phyloP scores from a whole-genome alignment of 2,329 filamentous ascomycete species.

The Xylariaceae sp. region DNA sequence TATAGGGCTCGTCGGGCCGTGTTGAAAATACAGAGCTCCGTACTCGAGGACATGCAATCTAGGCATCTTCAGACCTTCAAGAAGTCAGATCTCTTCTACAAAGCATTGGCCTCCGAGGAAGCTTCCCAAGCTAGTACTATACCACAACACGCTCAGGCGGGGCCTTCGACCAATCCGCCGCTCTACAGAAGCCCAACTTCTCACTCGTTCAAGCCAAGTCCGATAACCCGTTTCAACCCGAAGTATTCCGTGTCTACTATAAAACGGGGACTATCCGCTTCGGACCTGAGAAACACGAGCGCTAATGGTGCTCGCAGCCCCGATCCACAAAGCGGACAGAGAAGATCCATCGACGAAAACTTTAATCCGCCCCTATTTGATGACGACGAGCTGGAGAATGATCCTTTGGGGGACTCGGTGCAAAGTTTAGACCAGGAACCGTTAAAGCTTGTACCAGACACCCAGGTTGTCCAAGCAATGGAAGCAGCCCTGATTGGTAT shows the following conservation, averaged over 20 bases:
- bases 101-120: constrained; percentile 88
- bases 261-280: constrained; percentile 43
- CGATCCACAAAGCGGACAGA: constrained; percentile 41
- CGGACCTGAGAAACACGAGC: constrained; percentile 41
- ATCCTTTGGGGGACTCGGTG: constrained; percentile 65
- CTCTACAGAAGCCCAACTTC: constrained; percentile 34
- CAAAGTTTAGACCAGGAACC: constrained; percentile 72
- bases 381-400: constrained; percentile 71
- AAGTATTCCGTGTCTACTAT: constrained; percentile 32
- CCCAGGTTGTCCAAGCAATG: constrained; percentile 82
- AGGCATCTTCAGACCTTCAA: constrained; percentile 81
- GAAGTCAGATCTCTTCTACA: constrained; percentile 90
- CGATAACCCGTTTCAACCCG: constrained; percentile 39
- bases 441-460: constrained; percentile 60
- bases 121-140: constrained; percentile 40
- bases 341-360: constrained; percentile 68
- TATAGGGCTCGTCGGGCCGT: constrained; percentile 76
- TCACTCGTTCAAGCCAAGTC: constrained; percentile 41
- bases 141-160: constrained; percentile 22
- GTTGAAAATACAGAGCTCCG: constrained; percentile 72
- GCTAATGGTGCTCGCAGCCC: constrained; percentile 34
- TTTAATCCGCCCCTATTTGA: constrained; percentile 62
- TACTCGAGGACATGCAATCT: constrained; percentile 78
- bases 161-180: constrained; percentile 27
- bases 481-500: constrained; percentile 89